Evolutionary conservation across 2,329 filamentous ascomycete species (phyloP).

Genomic region (Botrytis deweyae): DNA sequence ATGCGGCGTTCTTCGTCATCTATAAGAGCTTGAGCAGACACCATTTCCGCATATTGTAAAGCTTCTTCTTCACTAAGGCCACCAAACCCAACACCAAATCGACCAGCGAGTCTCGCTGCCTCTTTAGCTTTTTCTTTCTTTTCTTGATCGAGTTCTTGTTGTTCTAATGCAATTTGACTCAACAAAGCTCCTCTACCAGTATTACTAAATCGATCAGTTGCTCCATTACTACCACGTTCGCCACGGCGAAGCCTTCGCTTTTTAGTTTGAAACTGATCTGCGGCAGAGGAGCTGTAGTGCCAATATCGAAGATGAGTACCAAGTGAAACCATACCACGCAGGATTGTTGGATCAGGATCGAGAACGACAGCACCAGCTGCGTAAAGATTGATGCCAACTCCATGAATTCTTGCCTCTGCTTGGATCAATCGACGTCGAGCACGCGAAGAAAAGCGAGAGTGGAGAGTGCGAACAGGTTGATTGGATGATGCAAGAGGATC

Average conservation of each 20-base stretch:
- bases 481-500: conserved; percentile 82
- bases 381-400: conserved; percentile 72
- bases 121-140: conserved; percentile 66
- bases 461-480: conserved; percentile 80
- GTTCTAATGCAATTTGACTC: conserved; percentile 84
- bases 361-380: conserved; percentile 81
- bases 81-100: conserved; percentile 80
- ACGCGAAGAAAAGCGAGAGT: conserved; percentile 78
- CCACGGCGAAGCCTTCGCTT: conserved; percentile 74
- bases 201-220: conserved; percentile 56
- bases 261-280: conserved; percentile 69
- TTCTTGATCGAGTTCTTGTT: conserved; percentile 74
- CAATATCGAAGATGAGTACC: conserved; percentile 89
- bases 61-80: conserved; percentile 66
- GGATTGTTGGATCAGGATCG: conserved; percentile 80
- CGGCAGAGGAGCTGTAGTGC: conserved; percentile 82
- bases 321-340: conserved; percentile 84
- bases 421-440: conserved; percentile 73
- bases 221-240: conserved; percentile 58
- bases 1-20: conserved; percentile 56
- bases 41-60: conserved; percentile 62
- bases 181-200: conserved; percentile 68
- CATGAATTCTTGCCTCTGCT: conserved; percentile 64
- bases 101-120: conserved; percentile 66
- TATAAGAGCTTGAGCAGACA: conserved; percentile 60